Conservation (phyloP, 78 protist genomes). For the Protostelium mycophagum region DNA sequence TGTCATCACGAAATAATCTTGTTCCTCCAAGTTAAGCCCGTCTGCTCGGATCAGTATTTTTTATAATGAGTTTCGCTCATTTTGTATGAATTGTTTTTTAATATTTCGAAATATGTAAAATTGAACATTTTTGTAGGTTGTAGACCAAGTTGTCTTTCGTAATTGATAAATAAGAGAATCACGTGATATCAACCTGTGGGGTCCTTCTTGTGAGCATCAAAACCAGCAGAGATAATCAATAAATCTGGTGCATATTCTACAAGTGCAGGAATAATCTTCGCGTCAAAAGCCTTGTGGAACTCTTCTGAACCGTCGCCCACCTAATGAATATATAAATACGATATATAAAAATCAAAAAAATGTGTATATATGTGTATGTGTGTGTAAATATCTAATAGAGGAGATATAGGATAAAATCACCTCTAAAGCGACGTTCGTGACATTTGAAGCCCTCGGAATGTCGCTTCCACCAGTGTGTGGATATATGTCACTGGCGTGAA, state of each 20-base stretch:
- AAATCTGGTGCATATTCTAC: slow-evolving; percentile 57
- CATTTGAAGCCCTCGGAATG: not conserved
- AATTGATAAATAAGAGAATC: not conserved
- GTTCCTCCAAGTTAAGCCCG: slow-evolving; percentile 40
- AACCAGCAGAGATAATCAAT: slow-evolving; percentile 69
- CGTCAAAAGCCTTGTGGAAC: slow-evolving; percentile 36
- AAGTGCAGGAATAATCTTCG: slow-evolving; percentile 48
- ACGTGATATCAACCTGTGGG: slow-evolving; percentile 11
- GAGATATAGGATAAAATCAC: not conserved
- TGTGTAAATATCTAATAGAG: too few relatives aligned
- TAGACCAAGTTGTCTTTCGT: not conserved
- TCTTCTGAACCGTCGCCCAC: not conserved
- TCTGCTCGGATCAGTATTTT: too few relatives aligned
- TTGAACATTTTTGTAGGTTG: not conserved
- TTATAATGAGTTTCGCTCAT: not conserved
- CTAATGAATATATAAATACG: not conserved
- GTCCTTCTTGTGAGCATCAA: slow-evolving; percentile 71
- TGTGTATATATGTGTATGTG: too few relatives aligned
- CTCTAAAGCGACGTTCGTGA: not conserved
- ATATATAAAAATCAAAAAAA: not conserved
- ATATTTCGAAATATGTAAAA: not conserved
- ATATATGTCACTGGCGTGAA: slow-evolving; percentile 47
- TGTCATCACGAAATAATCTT: slow-evolving; percentile 52
- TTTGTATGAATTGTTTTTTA: not conserved
- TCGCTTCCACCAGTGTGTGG: slow-evolving; percentile 29